A percentile compares a stretch with the other conserved stretches of the same genome.
phyloP scores from a whole-genome alignment of 2,329 filamentous ascomycete genomes.

The Colletotrichum liriopes region DNA sequence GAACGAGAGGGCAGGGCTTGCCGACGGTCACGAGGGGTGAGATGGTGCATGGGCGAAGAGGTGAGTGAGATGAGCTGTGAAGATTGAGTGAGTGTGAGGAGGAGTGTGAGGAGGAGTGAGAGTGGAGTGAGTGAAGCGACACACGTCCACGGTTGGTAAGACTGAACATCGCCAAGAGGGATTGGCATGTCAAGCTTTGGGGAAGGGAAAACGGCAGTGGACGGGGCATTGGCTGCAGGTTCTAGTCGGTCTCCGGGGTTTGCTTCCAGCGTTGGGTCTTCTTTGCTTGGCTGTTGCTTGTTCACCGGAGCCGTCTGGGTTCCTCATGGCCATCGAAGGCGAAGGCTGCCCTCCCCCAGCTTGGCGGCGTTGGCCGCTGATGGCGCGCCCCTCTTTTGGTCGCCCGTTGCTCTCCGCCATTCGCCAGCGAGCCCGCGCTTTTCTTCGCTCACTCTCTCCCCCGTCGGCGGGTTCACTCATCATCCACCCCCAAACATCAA shows the following conservation, averaged over 20 bases:
- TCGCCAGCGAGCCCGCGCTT: conserved; percentile 3
- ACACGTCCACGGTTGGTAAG: too few relatives aligned
- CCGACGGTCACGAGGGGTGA: conserved; percentile 6
- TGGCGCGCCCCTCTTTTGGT: neutral
- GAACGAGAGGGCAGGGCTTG: neutral
- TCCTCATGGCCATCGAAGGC: neutral
- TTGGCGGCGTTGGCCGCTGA: too few relatives aligned
- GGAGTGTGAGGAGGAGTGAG: neutral
- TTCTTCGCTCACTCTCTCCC: conserved; percentile 10
- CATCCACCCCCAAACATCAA: neutral
- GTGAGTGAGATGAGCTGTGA: neutral
- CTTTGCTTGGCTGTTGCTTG: conserved; percentile 17
- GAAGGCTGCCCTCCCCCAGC: neutral
- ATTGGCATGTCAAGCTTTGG: neutral
- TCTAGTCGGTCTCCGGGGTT: too few relatives aligned
- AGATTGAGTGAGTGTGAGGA: neutral
- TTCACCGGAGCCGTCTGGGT: neutral
- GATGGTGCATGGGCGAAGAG: neutral
- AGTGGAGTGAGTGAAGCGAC: neutral
- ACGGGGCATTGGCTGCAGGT: conserved; percentile 11
- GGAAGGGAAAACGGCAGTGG: conserved; percentile 2
- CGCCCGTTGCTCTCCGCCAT: neutral
- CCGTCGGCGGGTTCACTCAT: neutral
- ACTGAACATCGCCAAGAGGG: neutral
- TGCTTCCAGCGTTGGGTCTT: too few relatives aligned